phyloP scores from a whole-genome alignment of 208 protist species.

The Phytomonas sp. region DNA sequence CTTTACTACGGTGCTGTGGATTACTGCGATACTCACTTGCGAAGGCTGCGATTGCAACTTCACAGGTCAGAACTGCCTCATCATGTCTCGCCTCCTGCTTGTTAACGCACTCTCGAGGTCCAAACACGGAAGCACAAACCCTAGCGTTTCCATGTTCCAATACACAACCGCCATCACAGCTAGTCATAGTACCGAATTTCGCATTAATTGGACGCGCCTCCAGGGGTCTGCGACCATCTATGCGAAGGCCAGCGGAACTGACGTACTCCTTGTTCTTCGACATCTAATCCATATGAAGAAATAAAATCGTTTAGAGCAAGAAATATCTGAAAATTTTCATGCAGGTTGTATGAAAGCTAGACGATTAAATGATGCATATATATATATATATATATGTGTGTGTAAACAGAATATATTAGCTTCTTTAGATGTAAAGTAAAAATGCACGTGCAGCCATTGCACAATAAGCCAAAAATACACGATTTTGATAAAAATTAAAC shows the following conservation, averaged over 20 bases:
- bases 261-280: slow-evolving; percentile 79
- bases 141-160: slow-evolving; percentile 39
- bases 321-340: background rate
- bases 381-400: slow-evolving; percentile 12
- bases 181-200: slow-evolving; percentile 55
- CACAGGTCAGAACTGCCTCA: slow-evolving; percentile 67
- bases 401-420: background rate
- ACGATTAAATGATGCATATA: slow-evolving; percentile 1
- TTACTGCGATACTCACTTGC: slow-evolving; percentile 56
- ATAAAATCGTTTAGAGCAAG: slow-evolving; percentile 1
- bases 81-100: slow-evolving; percentile 49
- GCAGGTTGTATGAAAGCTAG: background rate
- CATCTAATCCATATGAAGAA: slow-evolving; percentile 11
- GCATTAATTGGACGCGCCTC: slow-evolving; percentile 52
- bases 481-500: background rate
- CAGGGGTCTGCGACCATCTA: slow-evolving; percentile 67
- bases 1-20: slow-evolving; percentile 37
- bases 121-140: slow-evolving; percentile 67
- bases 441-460: background rate
- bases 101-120: slow-evolving; percentile 51
- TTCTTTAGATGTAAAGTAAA: background rate
- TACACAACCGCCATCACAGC: slow-evolving; percentile 72
- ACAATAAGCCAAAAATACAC: background rate
- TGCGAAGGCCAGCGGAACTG: slow-evolving; percentile 64
- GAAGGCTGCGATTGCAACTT: slow-evolving; percentile 74